These are phyloP conservation scores for Apiospora kogelbergensis DNA, from an alignment of 2,329 filamentous ascomycete genomes.

Conservation along the genomic window DNA sequence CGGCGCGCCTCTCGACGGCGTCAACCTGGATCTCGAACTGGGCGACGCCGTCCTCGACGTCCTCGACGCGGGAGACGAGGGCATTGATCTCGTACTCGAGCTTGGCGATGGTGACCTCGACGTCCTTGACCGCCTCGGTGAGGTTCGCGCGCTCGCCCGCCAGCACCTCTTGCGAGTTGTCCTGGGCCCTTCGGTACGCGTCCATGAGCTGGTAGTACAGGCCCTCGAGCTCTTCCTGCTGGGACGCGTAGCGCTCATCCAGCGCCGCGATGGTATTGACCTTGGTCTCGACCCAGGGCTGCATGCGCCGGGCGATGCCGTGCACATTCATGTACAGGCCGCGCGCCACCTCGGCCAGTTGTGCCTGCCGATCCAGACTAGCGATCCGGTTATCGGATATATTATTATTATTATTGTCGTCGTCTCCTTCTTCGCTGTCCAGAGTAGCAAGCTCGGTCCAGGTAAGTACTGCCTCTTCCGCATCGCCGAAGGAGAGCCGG, in stretches of 20 bases:
- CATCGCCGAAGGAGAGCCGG: conserved; percentile 72
- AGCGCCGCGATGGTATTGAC: conserved; percentile 57
- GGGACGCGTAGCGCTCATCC: conserved; percentile 60
- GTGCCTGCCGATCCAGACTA: conserved; percentile 17
- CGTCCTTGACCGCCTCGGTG: conserved; percentile 70
- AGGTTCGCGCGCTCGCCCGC: conserved; percentile 67
- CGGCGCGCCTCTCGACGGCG: conserved; percentile 65
- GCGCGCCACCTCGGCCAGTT: conserved; percentile 52
- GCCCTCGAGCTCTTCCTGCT: conserved; percentile 64
- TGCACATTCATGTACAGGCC: conserved; percentile 54
- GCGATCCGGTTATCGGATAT: not conserved
- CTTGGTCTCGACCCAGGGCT: conserved; percentile 61
- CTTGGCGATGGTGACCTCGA: conserved; percentile 79
- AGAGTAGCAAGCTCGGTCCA: conserved; percentile 60
- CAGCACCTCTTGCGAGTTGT: conserved; percentile 68
- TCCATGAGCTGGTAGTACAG: conserved; percentile 72
- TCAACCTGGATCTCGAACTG: conserved; percentile 79
- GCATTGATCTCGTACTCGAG: conserved; percentile 89
- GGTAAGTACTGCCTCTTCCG: conserved; percentile 69
- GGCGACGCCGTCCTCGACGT: conserved; percentile 79
- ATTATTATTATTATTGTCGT: not conserved
- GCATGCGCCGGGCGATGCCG: conserved; percentile 51
- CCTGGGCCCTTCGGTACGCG: conserved; percentile 65
- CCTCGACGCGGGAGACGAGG: conserved; percentile 76
- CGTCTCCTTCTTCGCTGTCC: conserved; percentile 34